A percentile compares a stretch with the other conserved stretches of the same genome.
These are phyloP conservation scores for Sordaria brevicollis DNA, from an alignment of 495 filamentous ascomycete species.

Conservation along the genomic window DNA sequence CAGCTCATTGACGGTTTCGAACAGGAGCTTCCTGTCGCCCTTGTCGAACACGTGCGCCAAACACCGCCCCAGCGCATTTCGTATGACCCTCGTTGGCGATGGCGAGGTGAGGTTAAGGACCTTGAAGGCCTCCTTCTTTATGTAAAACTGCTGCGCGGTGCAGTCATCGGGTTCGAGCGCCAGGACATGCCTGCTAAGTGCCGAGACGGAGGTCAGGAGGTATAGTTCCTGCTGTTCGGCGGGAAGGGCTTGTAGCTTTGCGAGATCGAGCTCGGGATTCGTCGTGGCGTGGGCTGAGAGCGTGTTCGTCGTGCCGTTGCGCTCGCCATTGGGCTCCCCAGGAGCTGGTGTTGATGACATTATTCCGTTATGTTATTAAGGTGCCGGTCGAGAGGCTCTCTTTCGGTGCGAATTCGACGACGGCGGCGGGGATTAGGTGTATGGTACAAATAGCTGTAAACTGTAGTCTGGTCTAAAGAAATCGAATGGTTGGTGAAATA, in stretches of 20 bases:
- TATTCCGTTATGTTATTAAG: too few relatives aligned
- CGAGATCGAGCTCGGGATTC: slow-evolving; percentile 66
- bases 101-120: slow-evolving; percentile 81
- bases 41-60: slow-evolving; percentile 76
- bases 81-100: slow-evolving; percentile 74
- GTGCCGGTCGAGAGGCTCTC: not conserved
- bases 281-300: slow-evolving; percentile 25
- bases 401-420: not conserved
- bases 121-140: slow-evolving; percentile 86
- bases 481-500: not conserved
- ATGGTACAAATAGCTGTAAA: not conserved
- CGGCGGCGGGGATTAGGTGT: not conserved
- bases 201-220: slow-evolving; percentile 78
- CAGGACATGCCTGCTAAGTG: slow-evolving; percentile 71
- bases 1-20: slow-evolving; percentile 88
- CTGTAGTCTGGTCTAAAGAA: not conserved
- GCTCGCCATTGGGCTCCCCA: slow-evolving; percentile 18
- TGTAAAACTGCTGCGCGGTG: slow-evolving; percentile 73
- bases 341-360: slow-evolving; percentile 6
- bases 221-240: slow-evolving; percentile 94
- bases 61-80: slow-evolving; percentile 76
- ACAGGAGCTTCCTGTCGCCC: slow-evolving; percentile 84
- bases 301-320: slow-evolving; percentile 3
- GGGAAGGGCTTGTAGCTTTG: slow-evolving; percentile 79
- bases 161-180: slow-evolving; percentile 63